A percentile compares a stretch with the other conserved stretches of the same genome.
phyloP scores from a whole-genome alignment of 805 yeast genomes.

The Teunomyces gatunensis region DNA sequence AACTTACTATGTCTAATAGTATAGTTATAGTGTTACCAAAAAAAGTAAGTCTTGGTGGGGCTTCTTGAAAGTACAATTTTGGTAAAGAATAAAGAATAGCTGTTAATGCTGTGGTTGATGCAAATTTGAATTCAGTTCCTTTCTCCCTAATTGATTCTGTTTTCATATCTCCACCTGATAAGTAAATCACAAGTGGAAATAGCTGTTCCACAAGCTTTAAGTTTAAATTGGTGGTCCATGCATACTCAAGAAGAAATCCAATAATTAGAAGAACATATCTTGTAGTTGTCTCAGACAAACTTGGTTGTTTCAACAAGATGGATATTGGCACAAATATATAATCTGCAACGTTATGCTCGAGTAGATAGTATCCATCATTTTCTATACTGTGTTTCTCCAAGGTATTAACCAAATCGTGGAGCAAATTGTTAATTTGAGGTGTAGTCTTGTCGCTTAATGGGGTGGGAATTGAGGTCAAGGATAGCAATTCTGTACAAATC shows the following conservation, averaged over 20 bases:
- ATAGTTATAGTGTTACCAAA: slow-evolving; percentile 30
- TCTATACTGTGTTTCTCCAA: slow-evolving; percentile 14
- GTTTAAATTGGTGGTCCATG: slow-evolving; percentile 29
- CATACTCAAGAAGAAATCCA: slow-evolving; percentile 23
- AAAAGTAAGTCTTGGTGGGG: slow-evolving; percentile 19
- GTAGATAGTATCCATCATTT: slow-evolving; percentile 14
- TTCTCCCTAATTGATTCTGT: not conserved
- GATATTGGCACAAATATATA: slow-evolving; percentile 42
- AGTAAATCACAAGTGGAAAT: slow-evolving; percentile 28
- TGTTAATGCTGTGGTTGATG: not conserved
- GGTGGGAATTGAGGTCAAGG: not conserved
- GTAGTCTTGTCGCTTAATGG: not conserved
- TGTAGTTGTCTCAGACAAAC: slow-evolving; percentile 18
- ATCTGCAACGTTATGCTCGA: slow-evolving; percentile 36
- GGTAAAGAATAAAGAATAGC: slow-evolving; percentile 1
- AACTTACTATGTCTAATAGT: slow-evolving; percentile 18
- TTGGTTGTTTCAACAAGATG: slow-evolving; percentile 26
- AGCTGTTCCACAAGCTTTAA: slow-evolving; percentile 32
- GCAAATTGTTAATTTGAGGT: not conserved
- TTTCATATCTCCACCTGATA: slow-evolving; percentile 13
- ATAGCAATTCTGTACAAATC: slow-evolving; percentile 23
- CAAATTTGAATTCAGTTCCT: not conserved
- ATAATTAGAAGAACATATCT: slow-evolving; percentile 26
- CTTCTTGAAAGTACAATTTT: slow-evolving; percentile 5
- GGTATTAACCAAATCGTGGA: not conserved